Base-by-base conservation (phyloP, 2,329 filamentous ascomycete genomes). In the Aphanocladium album region DNA sequence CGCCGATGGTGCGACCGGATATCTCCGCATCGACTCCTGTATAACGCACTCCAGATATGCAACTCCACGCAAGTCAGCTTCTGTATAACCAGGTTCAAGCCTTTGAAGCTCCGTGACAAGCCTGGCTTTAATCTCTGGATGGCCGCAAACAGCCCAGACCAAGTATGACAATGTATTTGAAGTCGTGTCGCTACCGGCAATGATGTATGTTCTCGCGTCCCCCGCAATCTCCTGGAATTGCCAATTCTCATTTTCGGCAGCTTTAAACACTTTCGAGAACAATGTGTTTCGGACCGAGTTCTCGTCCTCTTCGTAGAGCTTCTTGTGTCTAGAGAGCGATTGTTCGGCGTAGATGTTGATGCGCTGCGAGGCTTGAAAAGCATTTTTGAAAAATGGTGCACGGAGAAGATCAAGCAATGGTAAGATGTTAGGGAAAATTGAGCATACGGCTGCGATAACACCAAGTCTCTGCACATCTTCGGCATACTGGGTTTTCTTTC, bases 131-230 rank as follows among this genome's bases (percentile, higher is more conserved):
- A 74, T 51, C 0, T 64, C 57, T 0, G 69, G 67, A 21, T 67
- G 59, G 16, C 62, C 53, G 53, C 70, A 72, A 5, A 74, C 65
- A 4, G 66, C 64, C 73, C 73, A 80, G 5, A 75, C 63, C 0
- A 78, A 64, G 60, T 80, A 81, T 0, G 79, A 81, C 51, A 82
- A 60, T 0, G 77, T 77, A 6, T 74, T 70, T 0, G 79, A 74
- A 0, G 79, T 81, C 0, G 80, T 82, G 54, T 81, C 79, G 25
- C 73, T 78, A 0, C 79, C 80, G 0, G 78, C 80, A 3, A 77
- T 57, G 46, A 81, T 80, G 59, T 77, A 77, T 0, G 33, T 21
- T 12, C 19, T 11, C 6, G 50, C 50, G 21, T 39, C 19, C 2
- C 11, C 50, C 12, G 17, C n/a, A 39, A 53, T 39, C 37, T 43